Evolutionary conservation across 2,329 filamentous ascomycete species (phyloP).

Genomic region (Colletotrichum tropicale): DNA sequence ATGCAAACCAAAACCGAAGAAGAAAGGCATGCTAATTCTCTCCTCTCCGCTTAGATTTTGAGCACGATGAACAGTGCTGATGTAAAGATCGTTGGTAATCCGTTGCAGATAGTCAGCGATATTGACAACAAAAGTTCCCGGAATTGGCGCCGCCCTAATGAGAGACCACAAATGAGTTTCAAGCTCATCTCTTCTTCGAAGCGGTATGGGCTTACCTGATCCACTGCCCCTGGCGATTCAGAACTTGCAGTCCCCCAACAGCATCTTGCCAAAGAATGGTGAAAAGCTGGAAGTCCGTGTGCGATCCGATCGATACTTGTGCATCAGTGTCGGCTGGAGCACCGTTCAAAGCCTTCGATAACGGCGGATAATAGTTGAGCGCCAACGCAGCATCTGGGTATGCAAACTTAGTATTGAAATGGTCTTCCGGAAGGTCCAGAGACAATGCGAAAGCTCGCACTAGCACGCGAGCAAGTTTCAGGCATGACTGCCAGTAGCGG

Average conservation of each 20-base stretch:
- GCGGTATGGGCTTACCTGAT: conserved; percentile 23
- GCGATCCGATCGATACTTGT: conserved; percentile 49
- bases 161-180: not conserved
- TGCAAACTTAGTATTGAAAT: conserved; percentile 58
- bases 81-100: conserved; percentile 53
- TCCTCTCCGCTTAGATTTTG: conserved; percentile 43
- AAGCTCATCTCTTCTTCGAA: not conserved
- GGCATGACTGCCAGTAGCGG: conserved; percentile 51
- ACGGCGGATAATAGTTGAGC: conserved; percentile 44
- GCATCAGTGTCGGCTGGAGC: not conserved
- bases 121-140: conserved; percentile 54
- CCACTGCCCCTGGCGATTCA: conserved; percentile 43
- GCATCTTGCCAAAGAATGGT: conserved; percentile 51
- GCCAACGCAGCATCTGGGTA: conserved; percentile 51
- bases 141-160: conserved; percentile 41
- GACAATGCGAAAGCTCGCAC: conserved; percentile 59
- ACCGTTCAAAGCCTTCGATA: not conserved
- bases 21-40: conserved; percentile 50
- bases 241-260: conserved; percentile 46
- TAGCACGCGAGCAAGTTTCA: conserved; percentile 55
- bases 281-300: conserved; percentile 59
- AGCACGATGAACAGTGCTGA: conserved; percentile 53
- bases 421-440: conserved; percentile 55
- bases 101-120: conserved; percentile 56
- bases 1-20: conserved; percentile 46